Base-by-base conservation (phyloP, 2,329 filamentous ascomycete species). In the Oidium heveae region DNA sequence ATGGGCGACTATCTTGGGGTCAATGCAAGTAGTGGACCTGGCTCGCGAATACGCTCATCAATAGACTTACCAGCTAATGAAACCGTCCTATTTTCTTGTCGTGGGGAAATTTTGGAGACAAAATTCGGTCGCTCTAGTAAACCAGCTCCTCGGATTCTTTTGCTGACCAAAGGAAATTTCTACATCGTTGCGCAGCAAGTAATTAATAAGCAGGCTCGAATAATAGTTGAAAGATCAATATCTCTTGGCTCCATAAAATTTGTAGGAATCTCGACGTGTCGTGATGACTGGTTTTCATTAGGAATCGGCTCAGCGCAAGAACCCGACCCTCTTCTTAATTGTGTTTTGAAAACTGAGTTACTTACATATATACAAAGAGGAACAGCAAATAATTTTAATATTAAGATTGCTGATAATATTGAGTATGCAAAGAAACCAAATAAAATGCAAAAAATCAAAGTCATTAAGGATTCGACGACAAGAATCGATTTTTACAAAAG, bases 361-460 rank as follows among this genome's bases (percentile, higher is more conserved):
- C 94, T 96, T 65, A 93, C 89, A 0, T 88, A 95, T 59, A 80
- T 98, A 70, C 79, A 82, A 64, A 80, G 78, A 53, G 79, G 80
- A 54, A 84, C 93, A 68, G 80, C 84, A 49, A 64, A 84, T 9
- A 80, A 84, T 10, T 76, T 94, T 64, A 86, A 80, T 64, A 69
- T 98, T 51, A 86, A 84, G 68, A 82, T 96, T 58, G 78, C 72
- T n/a, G 82, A 91, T 32, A 75, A 74, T 56, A 88, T 98, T 61
- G 86, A 94, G 66, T 98, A 94, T 68, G 88, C 89, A 65, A 98
- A 96, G 75, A 98, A 98, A 69, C 91, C 91, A 0, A 86, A 86
- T 55, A 98, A 98, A 71, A 76, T 86, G 66, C 84, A 89, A 54
- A 69, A 79, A 6, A 84, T 98, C 64, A 96, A 96, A 71, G 85